Conservation (phyloP, 257 asterid species). For the Solanum neorickii region DNA sequence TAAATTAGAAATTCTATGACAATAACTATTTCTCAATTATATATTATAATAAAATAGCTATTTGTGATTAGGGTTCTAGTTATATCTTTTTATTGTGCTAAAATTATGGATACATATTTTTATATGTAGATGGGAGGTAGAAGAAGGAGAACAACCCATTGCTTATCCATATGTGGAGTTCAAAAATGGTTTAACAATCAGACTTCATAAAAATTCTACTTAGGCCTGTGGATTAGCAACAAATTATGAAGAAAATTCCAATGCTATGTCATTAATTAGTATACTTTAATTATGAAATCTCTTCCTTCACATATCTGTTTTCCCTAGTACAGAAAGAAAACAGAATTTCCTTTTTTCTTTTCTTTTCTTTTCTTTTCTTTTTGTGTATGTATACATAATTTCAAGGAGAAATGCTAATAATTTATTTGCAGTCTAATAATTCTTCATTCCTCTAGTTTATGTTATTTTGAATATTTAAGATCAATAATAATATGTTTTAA, state of each 20-base stretch:
- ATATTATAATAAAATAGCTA: background rate
- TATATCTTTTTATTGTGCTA: background rate
- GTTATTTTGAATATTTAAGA: background rate
- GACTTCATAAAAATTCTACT: conserved; percentile 4
- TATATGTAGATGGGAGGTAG: conserved; percentile 44
- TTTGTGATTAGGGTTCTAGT: background rate
- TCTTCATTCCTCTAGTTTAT: background rate
- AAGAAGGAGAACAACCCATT: conserved; percentile 48
- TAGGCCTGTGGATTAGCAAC: background rate
- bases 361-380: background rate
- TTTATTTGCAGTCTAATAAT: background rate
- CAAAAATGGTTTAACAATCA: conserved; percentile 29
- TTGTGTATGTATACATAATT: background rate
- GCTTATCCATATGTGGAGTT: conserved; percentile 76
- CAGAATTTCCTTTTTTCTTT: background rate
- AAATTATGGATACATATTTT: background rate
- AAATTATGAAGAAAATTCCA: background rate
- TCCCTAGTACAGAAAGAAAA: background rate
- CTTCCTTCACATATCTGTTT: background rate
- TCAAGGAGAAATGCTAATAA: background rate
- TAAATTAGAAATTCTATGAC: background rate
- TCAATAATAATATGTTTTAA: background rate
- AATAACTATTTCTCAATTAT: background rate
- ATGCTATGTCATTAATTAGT: background rate
- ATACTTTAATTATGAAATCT: background rate